A percentile compares a stretch with the other conserved stretches of the same genome.
phyloP scores from a whole-genome alignment of 495 filamentous ascomycete genomes.

The Penicillium coprophilum region DNA sequence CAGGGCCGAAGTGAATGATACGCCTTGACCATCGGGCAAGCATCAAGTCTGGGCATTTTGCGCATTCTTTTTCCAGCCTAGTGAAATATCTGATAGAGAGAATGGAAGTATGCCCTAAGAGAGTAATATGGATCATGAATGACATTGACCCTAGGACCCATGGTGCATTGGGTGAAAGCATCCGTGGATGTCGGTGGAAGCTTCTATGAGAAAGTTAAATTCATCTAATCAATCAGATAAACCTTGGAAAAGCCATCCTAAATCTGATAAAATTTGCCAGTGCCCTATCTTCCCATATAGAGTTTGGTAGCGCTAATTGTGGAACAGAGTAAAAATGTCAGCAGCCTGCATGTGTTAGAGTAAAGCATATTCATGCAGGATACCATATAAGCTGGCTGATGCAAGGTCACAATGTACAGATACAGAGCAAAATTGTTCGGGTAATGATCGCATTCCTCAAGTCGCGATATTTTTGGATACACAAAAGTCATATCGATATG shows the following conservation, averaged over 20 bases:
- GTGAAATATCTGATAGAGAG: too few relatives aligned
- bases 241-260: neutral
- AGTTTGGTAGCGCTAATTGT: neutral
- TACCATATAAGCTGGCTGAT: neutral
- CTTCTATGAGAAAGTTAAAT: neutral
- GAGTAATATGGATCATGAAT: neutral
- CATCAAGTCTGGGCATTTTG: neutral
- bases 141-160: neutral
- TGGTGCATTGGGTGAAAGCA: neutral
- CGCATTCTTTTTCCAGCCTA: neutral
- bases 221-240: constrained; percentile 14
- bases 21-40: neutral
- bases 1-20: neutral
- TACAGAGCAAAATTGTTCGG: too few relatives aligned
- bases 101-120: neutral
- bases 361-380: neutral
- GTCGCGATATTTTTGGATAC: too few relatives aligned
- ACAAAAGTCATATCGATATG: neutral
- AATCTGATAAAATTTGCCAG: neutral
- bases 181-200: neutral
- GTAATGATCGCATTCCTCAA: too few relatives aligned
- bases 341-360: neutral
- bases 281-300: neutral
- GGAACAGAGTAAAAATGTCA: neutral
- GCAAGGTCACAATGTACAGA: neutral